phyloP scores from a whole-genome alignment of 1,139 yeast genomes.

The Arxiozyma slooffiae region DNA sequence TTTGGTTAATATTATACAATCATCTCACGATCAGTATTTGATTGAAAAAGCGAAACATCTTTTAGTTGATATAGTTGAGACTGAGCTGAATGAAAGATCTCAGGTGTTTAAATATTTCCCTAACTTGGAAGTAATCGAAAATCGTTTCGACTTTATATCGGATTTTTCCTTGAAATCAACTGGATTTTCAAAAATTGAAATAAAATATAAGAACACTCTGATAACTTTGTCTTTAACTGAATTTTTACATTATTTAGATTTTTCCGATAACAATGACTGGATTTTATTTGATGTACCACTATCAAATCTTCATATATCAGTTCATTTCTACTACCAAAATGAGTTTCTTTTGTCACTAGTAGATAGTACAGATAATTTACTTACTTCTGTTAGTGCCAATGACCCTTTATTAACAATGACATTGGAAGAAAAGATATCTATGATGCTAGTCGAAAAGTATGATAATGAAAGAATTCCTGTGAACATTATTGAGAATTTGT shows the following conservation, averaged over 20 bases:
- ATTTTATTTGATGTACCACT: constrained; percentile 6
- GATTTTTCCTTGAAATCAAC: constrained; percentile 43
- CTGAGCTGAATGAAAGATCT: constrained; percentile 38
- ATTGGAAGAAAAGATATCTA: constrained; percentile 32
- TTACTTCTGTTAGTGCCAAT: not conserved
- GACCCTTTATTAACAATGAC: constrained; percentile 13
- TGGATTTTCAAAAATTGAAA: constrained; percentile 45
- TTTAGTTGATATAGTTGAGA: constrained; percentile 29
- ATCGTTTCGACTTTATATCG: constrained; percentile 40
- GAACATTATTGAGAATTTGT: not conserved
- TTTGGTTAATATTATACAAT: constrained; percentile 39
- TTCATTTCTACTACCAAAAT: constrained; percentile 44
- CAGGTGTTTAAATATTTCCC: constrained; percentile 31
- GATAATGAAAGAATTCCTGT: constrained; percentile 2
- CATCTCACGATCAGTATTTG: constrained; percentile 33
- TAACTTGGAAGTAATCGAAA: constrained; percentile 22
- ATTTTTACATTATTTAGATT: constrained; percentile 30
- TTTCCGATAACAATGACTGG: constrained; percentile 7
- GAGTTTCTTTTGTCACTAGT: constrained; percentile 37
- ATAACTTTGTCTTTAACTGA: constrained; percentile 40
- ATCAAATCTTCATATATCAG: constrained; percentile 31
- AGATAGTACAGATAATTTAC: constrained; percentile 13
- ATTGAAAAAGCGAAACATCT: constrained; percentile 28
- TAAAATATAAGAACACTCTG: constrained; percentile 32
- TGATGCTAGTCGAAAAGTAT: not conserved